Conservation (phyloP, 176 grass and related monocot genomes). For the Sorghum bicolor region DNA sequence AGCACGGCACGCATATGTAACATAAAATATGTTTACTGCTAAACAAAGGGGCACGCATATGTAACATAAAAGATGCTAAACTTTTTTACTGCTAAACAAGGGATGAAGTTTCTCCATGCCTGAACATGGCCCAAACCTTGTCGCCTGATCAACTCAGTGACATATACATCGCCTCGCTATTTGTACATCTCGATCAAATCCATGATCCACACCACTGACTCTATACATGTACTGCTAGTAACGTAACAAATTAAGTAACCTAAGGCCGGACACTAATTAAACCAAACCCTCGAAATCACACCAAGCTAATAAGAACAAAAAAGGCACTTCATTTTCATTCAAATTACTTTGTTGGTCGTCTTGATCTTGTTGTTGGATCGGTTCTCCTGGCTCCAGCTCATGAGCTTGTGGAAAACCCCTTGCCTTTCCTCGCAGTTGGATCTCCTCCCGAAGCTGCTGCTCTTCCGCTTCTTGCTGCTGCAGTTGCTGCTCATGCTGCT, state of each 20-base stretch:
- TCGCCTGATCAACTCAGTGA: slow-evolving; percentile 48
- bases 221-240: slow-evolving; percentile 25
- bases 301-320: not conserved
- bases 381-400: slow-evolving; percentile 35
- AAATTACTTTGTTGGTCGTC: slow-evolving; percentile 13
- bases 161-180: slow-evolving; percentile 53
- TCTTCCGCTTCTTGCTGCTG: slow-evolving; percentile 31
- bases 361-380: slow-evolving; percentile 34
- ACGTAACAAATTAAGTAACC: not conserved
- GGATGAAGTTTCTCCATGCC: slow-evolving; percentile 55
- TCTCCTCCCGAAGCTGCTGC: slow-evolving; percentile 32
- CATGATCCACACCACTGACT: not conserved
- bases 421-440: slow-evolving; percentile 38
- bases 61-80: slow-evolving; percentile 1
- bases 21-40: slow-evolving; percentile 17
- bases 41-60: slow-evolving; percentile 28
- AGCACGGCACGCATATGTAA: not conserved
- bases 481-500: slow-evolving; percentile 52
- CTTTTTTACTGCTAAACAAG: slow-evolving; percentile 32
- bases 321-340: not conserved
- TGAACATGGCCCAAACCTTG: slow-evolving; percentile 46
- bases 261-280: slow-evolving; percentile 12
- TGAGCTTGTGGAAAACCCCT: slow-evolving; percentile 46
- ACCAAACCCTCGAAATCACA: not conserved
- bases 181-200: slow-evolving; percentile 35